A percentile compares a stretch with the other conserved stretches of the same genome.
These are phyloP conservation scores for barrel medic (Medicago truncatula) DNA, from an alignment of 306 rosid genomes.

Conservation along the genomic window MtrunA17r5.0-ANR NC_053043.1:47995001-47995500, in stretches of 20 bases:
- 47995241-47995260: conserved; percentile 35
- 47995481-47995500: conserved; percentile 3
- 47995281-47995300: conserved; percentile 28
- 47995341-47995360: background rate
- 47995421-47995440: conserved; percentile 19
- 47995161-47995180: conserved; percentile 53
- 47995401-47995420: conserved; percentile 8
- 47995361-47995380: too few relatives aligned
- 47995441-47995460: background rate
- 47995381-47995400: background rate
- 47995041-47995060: conserved; percentile 65
- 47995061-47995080: conserved; percentile 70
- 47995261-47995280: conserved; percentile 23
- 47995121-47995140: conserved; percentile 94
- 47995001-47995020: conserved; percentile 74
- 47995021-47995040: conserved; percentile 78
- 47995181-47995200: background rate
- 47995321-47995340: conserved; percentile 28
- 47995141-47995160: conserved; percentile 87
- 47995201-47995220: conserved; percentile 28
- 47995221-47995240: conserved; percentile 23
- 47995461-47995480: conserved; percentile 9
- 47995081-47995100: conserved; percentile 90
- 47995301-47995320: conserved; percentile 20
- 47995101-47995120: conserved; percentile 90